phyloP scores from a whole-genome alignment of 73 alveolate genomes.

The Diophrys appendiculata region DNA sequence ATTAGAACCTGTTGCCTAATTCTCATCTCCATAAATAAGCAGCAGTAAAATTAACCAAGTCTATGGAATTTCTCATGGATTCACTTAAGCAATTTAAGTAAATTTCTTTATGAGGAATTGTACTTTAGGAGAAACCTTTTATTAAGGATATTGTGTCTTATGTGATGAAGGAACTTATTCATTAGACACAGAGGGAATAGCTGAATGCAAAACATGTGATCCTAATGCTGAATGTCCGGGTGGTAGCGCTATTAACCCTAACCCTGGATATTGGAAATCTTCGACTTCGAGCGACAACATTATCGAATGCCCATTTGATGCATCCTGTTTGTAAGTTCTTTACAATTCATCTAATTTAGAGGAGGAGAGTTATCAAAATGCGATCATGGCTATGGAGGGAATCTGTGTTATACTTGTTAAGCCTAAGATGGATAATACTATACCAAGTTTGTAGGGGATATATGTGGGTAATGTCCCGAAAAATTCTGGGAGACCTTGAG shows the following conservation, averaged over 20 bases:
- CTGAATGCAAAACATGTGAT: background rate
- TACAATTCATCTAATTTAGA: too few relatives aligned
- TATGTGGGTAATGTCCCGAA: conserved; percentile 35
- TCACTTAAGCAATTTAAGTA: background rate
- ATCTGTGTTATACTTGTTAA: conserved; percentile 11
- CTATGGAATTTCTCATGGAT: background rate
- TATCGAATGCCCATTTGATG: conserved; percentile 53
- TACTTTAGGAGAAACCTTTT: conserved; percentile 38
- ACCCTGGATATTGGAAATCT: conserved; percentile 52
- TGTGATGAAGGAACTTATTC: conserved; percentile 44
- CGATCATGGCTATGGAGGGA: conserved; percentile 41
- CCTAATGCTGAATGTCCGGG: conserved; percentile 28
- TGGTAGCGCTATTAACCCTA: conserved; percentile 27
- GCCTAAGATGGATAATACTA: background rate
- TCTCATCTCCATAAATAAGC: background rate
- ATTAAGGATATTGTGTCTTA: conserved; percentile 19
- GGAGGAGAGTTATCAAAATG: conserved; percentile 12
- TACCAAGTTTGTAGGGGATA: conserved; percentile 7
- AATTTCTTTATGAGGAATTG: background rate
- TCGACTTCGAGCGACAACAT: conserved; percentile 33
- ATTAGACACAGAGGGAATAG: background rate
- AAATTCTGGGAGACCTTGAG: conserved; percentile 1
- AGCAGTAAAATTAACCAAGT: background rate
- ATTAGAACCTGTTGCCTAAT: background rate
- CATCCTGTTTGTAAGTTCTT: conserved; percentile 55